Base-by-base conservation (phyloP, 2,329 filamentous ascomycete genomes). In the Cercospora zeae-maydis region DNA sequence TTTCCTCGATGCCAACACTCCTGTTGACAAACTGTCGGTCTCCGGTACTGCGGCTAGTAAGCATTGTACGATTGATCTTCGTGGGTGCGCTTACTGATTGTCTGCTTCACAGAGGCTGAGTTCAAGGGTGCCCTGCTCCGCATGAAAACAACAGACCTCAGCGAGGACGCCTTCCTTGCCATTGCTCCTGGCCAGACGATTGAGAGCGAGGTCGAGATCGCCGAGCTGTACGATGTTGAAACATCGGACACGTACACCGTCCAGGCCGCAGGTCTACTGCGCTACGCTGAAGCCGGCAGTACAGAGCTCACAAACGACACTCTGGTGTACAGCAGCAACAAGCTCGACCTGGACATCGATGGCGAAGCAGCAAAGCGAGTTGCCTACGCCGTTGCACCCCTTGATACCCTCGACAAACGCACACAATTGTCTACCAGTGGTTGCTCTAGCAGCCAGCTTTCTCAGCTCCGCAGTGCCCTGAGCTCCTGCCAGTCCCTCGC, bases 301-400 rank as follows among this genome's bases (percentile, higher is more conserved):
- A 85, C 79, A 55, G 76, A 81, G 51, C 79, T 90, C 36, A 75
- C 81, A 13, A 85, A 83, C 52, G 64, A 69, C 11, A 80, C 80
- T 56, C 73, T 88, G 3, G 73, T 80, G 9, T 89, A 83, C 76
- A 76, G 79, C 59, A 86, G 83, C 71, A 89, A 89, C 76, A 78
- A 79, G 13, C 74, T 89, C 53, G 78, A 79, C 55, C 78, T 87
- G 63, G 75, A 79, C 4, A 78, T 90, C 45, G 81, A 89, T 66
- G 86, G 83, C 16, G 76, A 75, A 10, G 73, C 81, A 54, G 86
- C 87, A 9, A 79, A 80, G 51, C 77, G 80, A 36, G 78, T 81
- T 53, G 78, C 80, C 66, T 78, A 79, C 13, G 75, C 81, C 11
- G 82, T 84, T 8, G 30, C 13, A 10, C 19, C 33, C 8, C 33